phyloP scores from a whole-genome alignment of 495 filamentous ascomycete species.

The Hypoxylon crocopeplum region DNA sequence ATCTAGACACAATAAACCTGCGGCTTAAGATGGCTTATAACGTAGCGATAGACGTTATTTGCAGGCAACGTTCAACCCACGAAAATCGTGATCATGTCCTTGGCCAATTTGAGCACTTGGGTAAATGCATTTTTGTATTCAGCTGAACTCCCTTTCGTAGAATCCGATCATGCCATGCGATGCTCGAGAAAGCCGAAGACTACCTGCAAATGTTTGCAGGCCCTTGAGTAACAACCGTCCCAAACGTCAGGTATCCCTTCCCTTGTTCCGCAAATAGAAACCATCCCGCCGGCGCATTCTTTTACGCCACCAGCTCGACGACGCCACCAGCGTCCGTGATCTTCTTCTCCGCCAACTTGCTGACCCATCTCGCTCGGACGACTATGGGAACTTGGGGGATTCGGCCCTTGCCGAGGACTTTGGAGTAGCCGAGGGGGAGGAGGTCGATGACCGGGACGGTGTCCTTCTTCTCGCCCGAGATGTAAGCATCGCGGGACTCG shows the following conservation, averaged over 20 bases:
- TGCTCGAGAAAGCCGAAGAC: conserved; percentile 40
- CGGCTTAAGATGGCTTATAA: too few relatives aligned
- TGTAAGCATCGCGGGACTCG: conserved; percentile 84
- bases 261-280: conserved; percentile 39
- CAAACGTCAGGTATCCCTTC: conserved; percentile 39
- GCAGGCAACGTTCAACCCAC: too few relatives aligned
- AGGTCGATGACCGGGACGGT: conserved; percentile 93
- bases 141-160: conserved; percentile 42
- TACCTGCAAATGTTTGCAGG: conserved; percentile 33
- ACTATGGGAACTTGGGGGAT: conserved; percentile 85
- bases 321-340: conserved; percentile 93
- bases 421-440: conserved; percentile 88
- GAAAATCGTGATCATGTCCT: conserved; percentile 17
- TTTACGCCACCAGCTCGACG: conserved; percentile 89
- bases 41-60: too few relatives aligned
- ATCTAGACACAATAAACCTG: neutral
- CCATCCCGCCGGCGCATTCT: conserved; percentile 16
- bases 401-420: conserved; percentile 92
- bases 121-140: conserved; percentile 41
- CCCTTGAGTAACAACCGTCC: conserved; percentile 40
- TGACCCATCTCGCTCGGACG: conserved; percentile 87
- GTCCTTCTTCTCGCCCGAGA: conserved; percentile 73
- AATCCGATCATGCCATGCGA: conserved; percentile 42
- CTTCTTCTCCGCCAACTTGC: conserved; percentile 89
- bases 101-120: conserved; percentile 1